Percentiles rank a stretch among this genome's conserved stretches.
phyloP scores from a whole-genome alignment of 192 early-diverging fungal genomes.

The Lobosporangium transversale region DNA sequence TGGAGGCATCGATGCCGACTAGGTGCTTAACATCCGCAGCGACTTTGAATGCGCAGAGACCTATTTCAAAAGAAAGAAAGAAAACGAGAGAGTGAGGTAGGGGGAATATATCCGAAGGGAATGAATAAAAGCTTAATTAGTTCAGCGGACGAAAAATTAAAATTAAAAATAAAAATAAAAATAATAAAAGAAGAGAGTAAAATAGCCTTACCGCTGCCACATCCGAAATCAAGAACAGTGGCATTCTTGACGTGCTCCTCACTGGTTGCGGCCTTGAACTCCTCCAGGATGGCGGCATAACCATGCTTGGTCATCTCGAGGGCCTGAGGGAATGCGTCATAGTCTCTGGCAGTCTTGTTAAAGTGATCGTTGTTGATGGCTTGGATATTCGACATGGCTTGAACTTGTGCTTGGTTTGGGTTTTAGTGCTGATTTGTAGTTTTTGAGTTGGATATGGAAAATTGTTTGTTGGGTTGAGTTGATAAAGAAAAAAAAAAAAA shows the following conservation, averaged over 20 bases:
- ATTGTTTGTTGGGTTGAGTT: too few species aligned
- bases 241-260: slow-evolving; percentile 25
- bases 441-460: too few species aligned
- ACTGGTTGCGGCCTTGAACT: slow-evolving; percentile 11
- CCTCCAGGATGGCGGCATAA: slow-evolving; percentile 10
- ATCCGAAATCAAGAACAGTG: slow-evolving; percentile 38
- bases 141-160: background rate
- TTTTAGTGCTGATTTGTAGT: too few species aligned
- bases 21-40: slow-evolving; percentile 11
- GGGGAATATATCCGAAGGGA: background rate
- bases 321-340: slow-evolving; percentile 20
- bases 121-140: background rate
- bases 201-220: slow-evolving; percentile 28
- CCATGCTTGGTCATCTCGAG: slow-evolving; percentile 16
- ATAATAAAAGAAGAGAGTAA: background rate
- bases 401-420: too few species aligned
- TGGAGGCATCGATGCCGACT: slow-evolving; percentile 39
- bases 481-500: too few species aligned
- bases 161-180: background rate
- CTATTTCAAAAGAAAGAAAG: slow-evolving; percentile 2
- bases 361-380: slow-evolving; percentile 34
- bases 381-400: slow-evolving; percentile 19
- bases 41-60: slow-evolving; percentile 10
- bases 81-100: too few species aligned
- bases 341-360: slow-evolving; percentile 23